These are phyloP conservation scores for Stemphylium vesicarium DNA, from an alignment of 2,329 filamentous ascomycete species.

Conservation along the genomic window DNA sequence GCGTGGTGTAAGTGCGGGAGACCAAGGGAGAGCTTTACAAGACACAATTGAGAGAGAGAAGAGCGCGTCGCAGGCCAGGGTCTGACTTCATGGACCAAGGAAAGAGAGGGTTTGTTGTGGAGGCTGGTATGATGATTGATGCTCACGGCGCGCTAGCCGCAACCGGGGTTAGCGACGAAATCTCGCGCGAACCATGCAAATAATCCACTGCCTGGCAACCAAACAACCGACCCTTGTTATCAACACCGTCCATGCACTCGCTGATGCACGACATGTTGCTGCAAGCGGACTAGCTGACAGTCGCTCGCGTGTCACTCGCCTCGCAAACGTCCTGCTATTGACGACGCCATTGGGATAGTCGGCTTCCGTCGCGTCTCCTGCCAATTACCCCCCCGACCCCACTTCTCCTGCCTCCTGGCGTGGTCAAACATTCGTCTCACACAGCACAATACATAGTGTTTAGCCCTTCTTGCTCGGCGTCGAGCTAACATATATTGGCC, in stretches of 20 bases:
- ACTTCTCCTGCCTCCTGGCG: conserved; percentile 8
- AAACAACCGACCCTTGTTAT: conserved; percentile 18
- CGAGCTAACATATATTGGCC: too few relatives aligned
- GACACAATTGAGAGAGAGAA: conserved; percentile 39
- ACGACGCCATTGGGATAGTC: neutral
- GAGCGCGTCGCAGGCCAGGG: conserved; percentile 31
- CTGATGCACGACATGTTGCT: conserved; percentile 14
- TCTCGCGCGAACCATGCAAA: conserved; percentile 20
- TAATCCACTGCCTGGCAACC: conserved; percentile 16
- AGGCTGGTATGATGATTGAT: conserved; percentile 31
- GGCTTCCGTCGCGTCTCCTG: neutral
- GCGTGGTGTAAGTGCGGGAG: conserved; percentile 10
- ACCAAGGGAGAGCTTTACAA: conserved; percentile 16
- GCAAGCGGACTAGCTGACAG: neutral
- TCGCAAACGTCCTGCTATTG: neutral
- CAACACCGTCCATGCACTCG: conserved; percentile 14
- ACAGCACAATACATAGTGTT: neutral
- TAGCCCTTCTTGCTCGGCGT: too few relatives aligned
- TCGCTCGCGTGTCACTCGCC: neutral
- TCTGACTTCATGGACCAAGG: conserved; percentile 28
- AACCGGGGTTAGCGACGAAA: neutral
- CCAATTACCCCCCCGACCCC: conserved; percentile 5
- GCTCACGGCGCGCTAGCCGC: conserved; percentile 4
- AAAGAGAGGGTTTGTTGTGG: conserved; percentile 38
- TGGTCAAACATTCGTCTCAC: neutral